Evolutionary conservation across 192 early-diverging fungal genomes (phyloP), one percentile per base, ranked within the genome.

Genomic region (Mortierella hygrophila): DNA sequence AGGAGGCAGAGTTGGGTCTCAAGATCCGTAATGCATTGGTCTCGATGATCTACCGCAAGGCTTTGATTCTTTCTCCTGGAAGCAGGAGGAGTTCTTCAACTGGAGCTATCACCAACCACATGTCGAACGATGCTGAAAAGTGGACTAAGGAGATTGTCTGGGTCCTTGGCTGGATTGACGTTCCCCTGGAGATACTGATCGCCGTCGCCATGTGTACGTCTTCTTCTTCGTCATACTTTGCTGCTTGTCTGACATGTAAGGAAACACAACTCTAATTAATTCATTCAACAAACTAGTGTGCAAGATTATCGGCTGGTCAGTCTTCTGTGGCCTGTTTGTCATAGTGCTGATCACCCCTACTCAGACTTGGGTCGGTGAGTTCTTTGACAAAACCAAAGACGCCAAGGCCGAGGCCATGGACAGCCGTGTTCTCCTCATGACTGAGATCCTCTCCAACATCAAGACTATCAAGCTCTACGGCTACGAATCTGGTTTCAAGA

Each of bases 21-120:
- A 90, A 91, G 44, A 81, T 93, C 26, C 93, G 94, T 69, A 90
- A 93, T 9, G 95, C 93, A 13, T 80, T 96, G 46, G 90, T 94
- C n/a, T 90, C 95, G 0, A 92, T 94, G 54, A 93, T 98, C 37
- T 98, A 97, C 82, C 90, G 89, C 29, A 98, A 98, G 88, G 90
- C 95, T 11, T 85, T 99, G 73, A 60, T 89, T 1, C 91, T 99
- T 29, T 96, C 95, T 15, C 95, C 93, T 1, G 68, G 38, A 6
- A 68, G 72, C 69, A 85, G 69, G 16, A 46, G 29, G 38, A 72
- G 44, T 32, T 69, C 72, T 11, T 63, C 81, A 7, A 49, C 55
- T n/a, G 82, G 82, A 15, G 57, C 57, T 10, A 74, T 78, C 32
- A 85, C 82, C 15, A 83, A 83, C 68, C 82, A 83, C 40, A 83